Percentiles rank a stretch among this genome's conserved stretches.
Evolutionary conservation across 495 filamentous ascomycete genomes (phyloP).

Genomic region (Tuber melanosporum): DNA sequence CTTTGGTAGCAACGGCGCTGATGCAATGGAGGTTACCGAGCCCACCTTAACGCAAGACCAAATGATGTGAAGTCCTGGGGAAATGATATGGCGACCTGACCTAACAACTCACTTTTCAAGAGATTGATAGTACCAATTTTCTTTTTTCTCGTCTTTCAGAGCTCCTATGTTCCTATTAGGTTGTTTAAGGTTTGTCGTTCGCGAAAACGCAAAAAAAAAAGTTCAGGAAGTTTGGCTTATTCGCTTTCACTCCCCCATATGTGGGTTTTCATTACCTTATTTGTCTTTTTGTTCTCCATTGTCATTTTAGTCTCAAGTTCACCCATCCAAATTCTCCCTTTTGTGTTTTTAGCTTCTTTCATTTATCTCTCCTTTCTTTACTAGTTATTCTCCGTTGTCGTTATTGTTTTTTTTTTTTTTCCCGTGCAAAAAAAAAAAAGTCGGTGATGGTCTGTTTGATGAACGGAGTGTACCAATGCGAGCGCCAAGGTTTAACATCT

Average conservation of each 20-base stretch:
- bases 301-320: constrained; percentile 26
- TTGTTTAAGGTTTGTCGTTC: background rate
- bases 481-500: background rate
- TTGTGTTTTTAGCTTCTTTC: constrained; percentile 37
- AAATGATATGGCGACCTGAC: constrained; percentile 14
- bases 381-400: background rate
- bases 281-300: constrained; percentile 33
- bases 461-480: background rate
- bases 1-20: constrained; percentile 57
- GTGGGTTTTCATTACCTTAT: constrained; percentile 25
- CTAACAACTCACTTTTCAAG: constrained; percentile 15
- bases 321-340: constrained; percentile 22
- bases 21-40: constrained; percentile 77
- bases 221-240: constrained; percentile 5
- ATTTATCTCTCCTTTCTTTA: background rate
- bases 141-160: constrained; percentile 14
- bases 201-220: background rate
- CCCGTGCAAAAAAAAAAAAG: background rate
- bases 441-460: background rate
- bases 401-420: background rate
- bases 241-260: constrained; percentile 24
- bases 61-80: constrained; percentile 66
- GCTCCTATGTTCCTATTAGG: background rate
- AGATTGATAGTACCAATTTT: constrained; percentile 21
- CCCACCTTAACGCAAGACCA: constrained; percentile 86